phyloP scores from a whole-genome alignment of 306 rosid genomes.

The Trifolium fragiferum region DNA sequence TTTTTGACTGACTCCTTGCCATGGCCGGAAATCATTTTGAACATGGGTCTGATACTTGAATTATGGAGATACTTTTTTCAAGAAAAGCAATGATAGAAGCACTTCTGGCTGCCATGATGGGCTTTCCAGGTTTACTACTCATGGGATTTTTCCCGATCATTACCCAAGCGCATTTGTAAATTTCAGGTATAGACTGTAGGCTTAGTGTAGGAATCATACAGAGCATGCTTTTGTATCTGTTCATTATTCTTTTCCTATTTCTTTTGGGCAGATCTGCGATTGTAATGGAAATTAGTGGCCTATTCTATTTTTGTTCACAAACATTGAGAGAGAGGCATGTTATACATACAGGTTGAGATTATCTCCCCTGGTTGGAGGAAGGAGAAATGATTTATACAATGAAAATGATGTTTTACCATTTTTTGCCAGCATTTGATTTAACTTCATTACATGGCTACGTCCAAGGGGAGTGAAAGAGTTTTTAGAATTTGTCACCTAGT shows the following conservation, averaged over 20 bases:
- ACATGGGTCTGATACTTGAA: slow-evolving; percentile 38
- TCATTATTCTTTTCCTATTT: slow-evolving; percentile 48
- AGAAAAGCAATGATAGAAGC: slow-evolving; percentile 47
- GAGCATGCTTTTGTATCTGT: slow-evolving; percentile 52
- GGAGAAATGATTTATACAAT: slow-evolving; percentile 42
- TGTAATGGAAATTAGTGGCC: slow-evolving; percentile 39
- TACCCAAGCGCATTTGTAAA: slow-evolving; percentile 81
- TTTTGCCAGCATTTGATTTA: slow-evolving; percentile 3
- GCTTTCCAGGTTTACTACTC: slow-evolving; percentile 44
- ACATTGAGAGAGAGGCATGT: slow-evolving; percentile 46
- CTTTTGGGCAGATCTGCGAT: slow-evolving; percentile 41
- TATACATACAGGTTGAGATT: slow-evolving; percentile 38
- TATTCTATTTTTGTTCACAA: slow-evolving; percentile 46
- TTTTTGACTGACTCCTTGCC: slow-evolving; percentile 40
- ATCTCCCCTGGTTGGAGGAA: slow-evolving; percentile 35
- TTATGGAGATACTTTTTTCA: slow-evolving; percentile 20
- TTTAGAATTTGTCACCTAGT: not conserved
- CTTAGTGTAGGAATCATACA: slow-evolving; percentile 54
- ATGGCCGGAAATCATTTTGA: slow-evolving; percentile 41
- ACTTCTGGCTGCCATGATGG: slow-evolving; percentile 44
- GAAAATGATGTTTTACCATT: slow-evolving; percentile 28
- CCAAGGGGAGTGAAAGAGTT: slow-evolving; percentile 10
- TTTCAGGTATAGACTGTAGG: slow-evolving; percentile 67
- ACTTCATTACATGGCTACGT: slow-evolving; percentile 7
- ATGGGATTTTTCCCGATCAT: slow-evolving; percentile 72